Percentiles rank a stretch among this genome's conserved stretches.
Conservation (phyloP, 129 eudicot genomes). For the Erigeron canadensis region DNA sequence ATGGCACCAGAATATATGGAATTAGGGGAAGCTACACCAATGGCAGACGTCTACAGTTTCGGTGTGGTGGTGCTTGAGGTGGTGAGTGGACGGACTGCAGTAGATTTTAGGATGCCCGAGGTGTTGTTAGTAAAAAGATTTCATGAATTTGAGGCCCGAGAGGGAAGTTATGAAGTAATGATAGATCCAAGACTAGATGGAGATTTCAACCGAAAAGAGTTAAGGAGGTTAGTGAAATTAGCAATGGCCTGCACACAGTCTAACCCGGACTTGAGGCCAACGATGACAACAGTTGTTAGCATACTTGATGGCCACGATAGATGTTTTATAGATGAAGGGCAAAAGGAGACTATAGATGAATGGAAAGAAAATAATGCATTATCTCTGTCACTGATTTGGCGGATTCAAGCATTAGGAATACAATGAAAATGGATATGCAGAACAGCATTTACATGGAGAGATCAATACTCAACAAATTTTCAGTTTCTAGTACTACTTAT, state of each 20-base stretch:
- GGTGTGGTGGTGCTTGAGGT: conserved; percentile 87
- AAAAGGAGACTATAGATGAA: conserved; percentile 52
- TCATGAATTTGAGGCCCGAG: conserved; percentile 41
- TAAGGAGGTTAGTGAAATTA: conserved; percentile 61
- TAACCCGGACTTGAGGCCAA: conserved; percentile 62
- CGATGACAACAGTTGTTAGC: conserved; percentile 66
- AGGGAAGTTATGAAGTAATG: conserved; percentile 47
- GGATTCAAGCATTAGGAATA: conserved; percentile 83
- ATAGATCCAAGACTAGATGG: conserved; percentile 70
- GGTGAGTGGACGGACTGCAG: conserved; percentile 75
- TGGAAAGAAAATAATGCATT: conserved; percentile 62
- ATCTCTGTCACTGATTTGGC: conserved; percentile 52
- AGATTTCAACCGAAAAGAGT: conserved; percentile 51
- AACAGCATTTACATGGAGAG: neutral
- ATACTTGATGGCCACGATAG: conserved; percentile 77
- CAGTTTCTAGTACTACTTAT: too few relatives aligned
- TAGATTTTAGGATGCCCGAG: conserved; percentile 66
- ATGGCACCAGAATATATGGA: conserved; percentile 91
- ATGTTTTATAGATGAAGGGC: conserved; percentile 39
- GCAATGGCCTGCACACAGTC: conserved; percentile 87
- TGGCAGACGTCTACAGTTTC: conserved; percentile 89
- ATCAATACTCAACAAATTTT: neutral
- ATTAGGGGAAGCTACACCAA: conserved; percentile 67
- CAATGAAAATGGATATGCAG: conserved; percentile 36
- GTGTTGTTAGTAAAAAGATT: conserved; percentile 58